Evolutionary conservation across 345 rosid genomes (phyloP).

Genomic region (Gynandropsis gynandra): DNA sequence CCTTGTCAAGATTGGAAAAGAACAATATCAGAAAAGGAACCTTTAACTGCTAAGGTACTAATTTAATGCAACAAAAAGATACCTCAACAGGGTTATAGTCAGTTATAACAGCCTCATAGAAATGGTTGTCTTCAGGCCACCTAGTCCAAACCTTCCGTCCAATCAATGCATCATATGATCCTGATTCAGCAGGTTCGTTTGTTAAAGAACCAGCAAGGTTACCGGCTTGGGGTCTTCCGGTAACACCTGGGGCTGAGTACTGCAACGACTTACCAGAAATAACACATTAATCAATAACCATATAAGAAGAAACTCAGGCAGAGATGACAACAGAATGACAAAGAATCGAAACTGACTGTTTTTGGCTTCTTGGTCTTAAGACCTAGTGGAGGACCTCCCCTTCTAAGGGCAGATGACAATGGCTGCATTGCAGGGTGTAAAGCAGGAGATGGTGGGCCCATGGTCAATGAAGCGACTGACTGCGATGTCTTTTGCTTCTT

Average conservation of each 20-base stretch:
- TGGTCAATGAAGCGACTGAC: constrained; percentile 66
- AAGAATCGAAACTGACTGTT: constrained; percentile 50
- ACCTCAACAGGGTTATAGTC: constrained; percentile 67
- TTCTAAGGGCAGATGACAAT: constrained; percentile 66
- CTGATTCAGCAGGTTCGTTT: constrained; percentile 59
- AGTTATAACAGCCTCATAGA: constrained; percentile 83
- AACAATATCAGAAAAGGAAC: constrained; percentile 18
- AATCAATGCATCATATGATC: constrained; percentile 57
- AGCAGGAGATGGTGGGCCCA: constrained; percentile 71
- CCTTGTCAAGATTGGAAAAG: constrained; percentile 38
- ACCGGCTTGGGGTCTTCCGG: constrained; percentile 60
- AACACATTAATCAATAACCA: constrained; percentile 18
- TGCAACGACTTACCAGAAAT: constrained; percentile 45
- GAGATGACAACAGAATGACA: constrained; percentile 4
- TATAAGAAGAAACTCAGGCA: not conserved
- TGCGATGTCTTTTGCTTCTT: constrained; percentile 83
- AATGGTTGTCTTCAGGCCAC: constrained; percentile 93
- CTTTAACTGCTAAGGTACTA: constrained; percentile 12
- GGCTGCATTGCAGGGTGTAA: constrained; percentile 76
- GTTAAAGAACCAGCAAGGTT: constrained; percentile 43
- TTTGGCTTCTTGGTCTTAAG: constrained; percentile 72
- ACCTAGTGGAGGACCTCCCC: constrained; percentile 62
- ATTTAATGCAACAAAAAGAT: constrained; percentile 16
- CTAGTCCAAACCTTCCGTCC: constrained; percentile 94
- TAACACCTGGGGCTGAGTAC: constrained; percentile 53